These are phyloP conservation scores for Aegilops longissima DNA, from an alignment of 176 grass and related monocot species.

Conservation along the genomic window DNA sequence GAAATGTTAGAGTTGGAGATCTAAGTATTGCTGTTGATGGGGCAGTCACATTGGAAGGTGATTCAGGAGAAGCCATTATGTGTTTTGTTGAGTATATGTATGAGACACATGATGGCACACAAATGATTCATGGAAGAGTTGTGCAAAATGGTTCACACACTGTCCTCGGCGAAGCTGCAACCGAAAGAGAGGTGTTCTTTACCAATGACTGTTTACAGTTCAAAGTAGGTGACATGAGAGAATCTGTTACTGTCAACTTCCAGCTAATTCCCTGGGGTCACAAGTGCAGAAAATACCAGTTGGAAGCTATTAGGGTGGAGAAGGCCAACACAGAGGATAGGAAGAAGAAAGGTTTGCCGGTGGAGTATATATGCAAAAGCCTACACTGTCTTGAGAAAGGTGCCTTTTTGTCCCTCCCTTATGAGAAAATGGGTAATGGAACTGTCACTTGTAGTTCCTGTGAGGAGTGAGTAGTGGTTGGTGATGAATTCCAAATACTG, in stretches of 20 bases:
- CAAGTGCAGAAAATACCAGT: slow-evolving; percentile 49
- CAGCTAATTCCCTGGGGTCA: slow-evolving; percentile 42
- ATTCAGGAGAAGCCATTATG: slow-evolving; percentile 40
- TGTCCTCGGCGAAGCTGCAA: slow-evolving; percentile 63
- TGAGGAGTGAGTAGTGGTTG: too few relatives aligned
- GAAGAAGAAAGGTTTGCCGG: slow-evolving; percentile 54
- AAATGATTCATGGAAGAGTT: slow-evolving; percentile 58
- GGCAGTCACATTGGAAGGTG: slow-evolving; percentile 47
- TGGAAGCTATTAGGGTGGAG: slow-evolving; percentile 36
- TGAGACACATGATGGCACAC: slow-evolving; percentile 52
- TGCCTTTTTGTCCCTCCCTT: slow-evolving; percentile 50
- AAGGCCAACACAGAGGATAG: slow-evolving; percentile 48
- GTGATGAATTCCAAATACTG: too few relatives aligned
- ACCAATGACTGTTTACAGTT: slow-evolving; percentile 56
- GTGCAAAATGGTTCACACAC: slow-evolving; percentile 50
- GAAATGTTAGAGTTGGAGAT: slow-evolving; percentile 30
- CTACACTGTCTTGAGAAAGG: slow-evolving; percentile 57
- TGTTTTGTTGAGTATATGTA: slow-evolving; percentile 63
- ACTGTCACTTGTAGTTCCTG: too few relatives aligned
- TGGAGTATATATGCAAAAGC: slow-evolving; percentile 57
- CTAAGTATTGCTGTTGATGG: slow-evolving; percentile 42
- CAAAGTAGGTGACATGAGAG: slow-evolving; percentile 49
- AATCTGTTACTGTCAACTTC: slow-evolving; percentile 47
- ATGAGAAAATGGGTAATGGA: slow-evolving; percentile 32
- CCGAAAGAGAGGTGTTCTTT: slow-evolving; percentile 63